phyloP scores from a whole-genome alignment of 495 filamentous ascomycete species.

The Penicillium bialowiezense region DNA sequence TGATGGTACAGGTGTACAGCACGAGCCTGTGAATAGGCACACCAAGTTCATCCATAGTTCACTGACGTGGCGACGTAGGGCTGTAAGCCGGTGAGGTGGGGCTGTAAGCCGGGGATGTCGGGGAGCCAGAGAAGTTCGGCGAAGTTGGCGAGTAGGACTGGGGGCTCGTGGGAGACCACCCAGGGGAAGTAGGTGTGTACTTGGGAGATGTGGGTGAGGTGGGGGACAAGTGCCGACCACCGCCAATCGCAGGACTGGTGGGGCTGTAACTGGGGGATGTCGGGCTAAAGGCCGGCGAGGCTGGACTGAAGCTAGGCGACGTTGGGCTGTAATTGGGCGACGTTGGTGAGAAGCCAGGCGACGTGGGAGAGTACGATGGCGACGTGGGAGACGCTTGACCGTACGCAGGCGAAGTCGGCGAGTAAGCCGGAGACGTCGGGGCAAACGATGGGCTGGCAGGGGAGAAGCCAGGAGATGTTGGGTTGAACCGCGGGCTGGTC shows the following conservation, averaged over 20 bases:
- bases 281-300: constrained; percentile 57
- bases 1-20: constrained; percentile 45
- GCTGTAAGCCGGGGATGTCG: constrained; percentile 57
- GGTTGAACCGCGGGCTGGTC: constrained; percentile 51
- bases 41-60: constrained; percentile 22
- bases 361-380: constrained; percentile 79
- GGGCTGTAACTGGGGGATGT: constrained; percentile 66
- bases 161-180: constrained; percentile 65
- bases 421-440: constrained; percentile 78
- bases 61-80: constrained; percentile 50
- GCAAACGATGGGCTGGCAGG: constrained; percentile 69
- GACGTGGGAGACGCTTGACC: constrained; percentile 62
- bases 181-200: constrained; percentile 74
- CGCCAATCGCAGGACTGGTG: constrained; percentile 59
- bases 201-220: constrained; percentile 66
- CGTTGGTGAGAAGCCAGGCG: constrained; percentile 78
- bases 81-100: constrained; percentile 52
- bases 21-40: constrained; percentile 19
- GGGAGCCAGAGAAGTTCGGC: constrained; percentile 63
- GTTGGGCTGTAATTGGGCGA: constrained; percentile 62
- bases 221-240: constrained; percentile 56
- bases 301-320: constrained; percentile 60
- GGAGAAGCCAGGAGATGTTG: constrained; percentile 54
- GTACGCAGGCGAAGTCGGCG: constrained; percentile 74
- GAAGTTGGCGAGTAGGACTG: constrained; percentile 75